phyloP scores from a whole-genome alignment of 768 basidiomycete species.

The Sporobolomyces pararoseus region DNA sequence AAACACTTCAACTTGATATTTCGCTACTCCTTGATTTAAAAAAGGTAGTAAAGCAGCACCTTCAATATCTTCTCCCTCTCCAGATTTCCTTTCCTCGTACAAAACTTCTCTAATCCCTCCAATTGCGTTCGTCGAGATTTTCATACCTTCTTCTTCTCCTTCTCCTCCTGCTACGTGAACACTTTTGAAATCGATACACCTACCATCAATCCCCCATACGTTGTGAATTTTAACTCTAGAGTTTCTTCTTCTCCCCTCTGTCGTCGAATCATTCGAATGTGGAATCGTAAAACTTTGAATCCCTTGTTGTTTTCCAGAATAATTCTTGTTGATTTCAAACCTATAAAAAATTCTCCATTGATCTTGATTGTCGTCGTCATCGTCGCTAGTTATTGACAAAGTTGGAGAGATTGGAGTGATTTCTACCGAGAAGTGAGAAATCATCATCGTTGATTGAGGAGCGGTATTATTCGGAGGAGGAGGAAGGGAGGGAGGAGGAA shows the following conservation, averaged over 20 bases:
- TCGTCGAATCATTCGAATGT: not conserved
- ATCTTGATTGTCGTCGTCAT: too few relatives aligned
- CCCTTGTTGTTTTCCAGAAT: too few relatives aligned
- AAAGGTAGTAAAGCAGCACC: slow-evolving; percentile 5
- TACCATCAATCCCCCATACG: slow-evolving; percentile 4
- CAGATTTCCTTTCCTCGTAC: not conserved
- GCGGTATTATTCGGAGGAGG: too few relatives aligned
- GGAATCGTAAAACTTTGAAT: not conserved
- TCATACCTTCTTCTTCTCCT: not conserved
- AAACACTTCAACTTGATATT: slow-evolving; percentile 4
- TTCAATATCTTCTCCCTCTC: not conserved
- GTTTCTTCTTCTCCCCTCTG: too few relatives aligned
- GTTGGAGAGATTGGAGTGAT: slow-evolving; percentile 21
- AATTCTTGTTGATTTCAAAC: too few relatives aligned
- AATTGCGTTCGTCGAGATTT: not conserved
- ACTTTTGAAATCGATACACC: not conserved
- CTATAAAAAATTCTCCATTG: slow-evolving; percentile 20
- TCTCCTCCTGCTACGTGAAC: too few relatives aligned
- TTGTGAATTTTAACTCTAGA: not conserved
- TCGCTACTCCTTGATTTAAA: not conserved
- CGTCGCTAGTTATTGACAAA: not conserved
- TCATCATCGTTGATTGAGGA: too few relatives aligned
- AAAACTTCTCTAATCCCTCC: not conserved
- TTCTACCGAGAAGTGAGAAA: too few relatives aligned
- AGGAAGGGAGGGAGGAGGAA: too few relatives aligned